These are phyloP conservation scores for Colletotrichum nymphaeae DNA, from an alignment of 2,329 filamentous ascomycete species.

Conservation along the genomic window DNA sequence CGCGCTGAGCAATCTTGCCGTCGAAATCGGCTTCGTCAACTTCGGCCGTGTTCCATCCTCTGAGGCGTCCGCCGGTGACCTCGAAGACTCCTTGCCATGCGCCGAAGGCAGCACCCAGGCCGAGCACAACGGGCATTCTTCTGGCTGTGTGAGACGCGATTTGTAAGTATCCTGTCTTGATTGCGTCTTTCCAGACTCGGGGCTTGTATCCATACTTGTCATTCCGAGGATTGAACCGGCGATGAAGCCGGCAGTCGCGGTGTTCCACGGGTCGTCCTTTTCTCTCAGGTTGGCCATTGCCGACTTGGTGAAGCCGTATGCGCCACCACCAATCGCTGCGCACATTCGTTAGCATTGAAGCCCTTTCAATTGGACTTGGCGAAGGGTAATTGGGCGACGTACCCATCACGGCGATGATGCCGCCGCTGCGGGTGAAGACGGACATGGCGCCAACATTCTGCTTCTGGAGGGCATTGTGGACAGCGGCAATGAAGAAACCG, in stretches of 20 bases:
- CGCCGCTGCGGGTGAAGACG: conserved; percentile 82
- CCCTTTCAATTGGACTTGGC: not conserved
- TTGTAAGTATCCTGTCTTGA: conserved; percentile 21
- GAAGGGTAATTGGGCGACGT: not conserved
- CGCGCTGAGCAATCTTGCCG: conserved; percentile 79
- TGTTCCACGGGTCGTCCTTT: conserved; percentile 83
- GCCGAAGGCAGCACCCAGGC: conserved; percentile 70
- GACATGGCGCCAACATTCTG: conserved; percentile 84
- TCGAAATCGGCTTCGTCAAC: conserved; percentile 77
- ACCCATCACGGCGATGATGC: conserved; percentile 67
- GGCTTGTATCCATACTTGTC: conserved; percentile 66
- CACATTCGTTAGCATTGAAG: not conserved
- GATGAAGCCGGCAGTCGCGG: conserved; percentile 80
- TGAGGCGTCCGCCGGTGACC: conserved; percentile 73
- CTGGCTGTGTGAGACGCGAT: conserved; percentile 41
- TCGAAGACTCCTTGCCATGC: conserved; percentile 72
- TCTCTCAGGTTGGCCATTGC: conserved; percentile 87
- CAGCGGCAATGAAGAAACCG: conserved; percentile 78
- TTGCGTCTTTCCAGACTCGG: not conserved
- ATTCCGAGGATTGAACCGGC: conserved; percentile 80
- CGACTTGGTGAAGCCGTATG: conserved; percentile 81
- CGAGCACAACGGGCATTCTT: conserved; percentile 77
- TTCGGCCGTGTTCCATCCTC: conserved; percentile 53
- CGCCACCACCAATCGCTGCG: conserved; percentile 76
- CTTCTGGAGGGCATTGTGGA: conserved; percentile 89